These are phyloP conservation scores for Avena sativa DNA, from an alignment of 176 grass and related monocot species.

Conservation along the genomic window DNA sequence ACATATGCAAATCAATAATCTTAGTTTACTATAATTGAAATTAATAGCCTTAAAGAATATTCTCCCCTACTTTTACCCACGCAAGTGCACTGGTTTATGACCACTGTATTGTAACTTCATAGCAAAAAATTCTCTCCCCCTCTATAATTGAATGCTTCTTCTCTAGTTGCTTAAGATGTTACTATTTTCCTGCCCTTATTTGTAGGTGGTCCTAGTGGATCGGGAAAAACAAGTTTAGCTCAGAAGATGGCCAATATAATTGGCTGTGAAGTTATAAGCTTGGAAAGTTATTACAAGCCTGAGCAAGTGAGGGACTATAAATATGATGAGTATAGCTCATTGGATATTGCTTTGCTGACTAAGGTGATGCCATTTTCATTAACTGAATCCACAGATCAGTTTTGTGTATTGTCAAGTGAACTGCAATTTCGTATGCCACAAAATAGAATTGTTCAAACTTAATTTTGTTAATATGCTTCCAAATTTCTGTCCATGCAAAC, in stretches of 20 bases:
- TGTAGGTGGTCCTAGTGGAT: constrained; percentile 95
- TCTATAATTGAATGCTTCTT: neutral
- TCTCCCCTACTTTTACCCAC: neutral
- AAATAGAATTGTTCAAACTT: neutral
- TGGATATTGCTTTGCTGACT: constrained; percentile 89
- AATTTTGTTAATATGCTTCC: constrained; percentile 13
- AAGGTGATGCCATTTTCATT: constrained; percentile 58
- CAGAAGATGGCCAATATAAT: constrained; percentile 99
- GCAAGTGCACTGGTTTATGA: constrained; percentile 10
- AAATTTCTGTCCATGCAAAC: constrained; percentile 22
- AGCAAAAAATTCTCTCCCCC: neutral
- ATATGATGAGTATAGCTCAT: constrained; percentile 93
- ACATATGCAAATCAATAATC: constrained; percentile 24
- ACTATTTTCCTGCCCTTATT: constrained; percentile 32
- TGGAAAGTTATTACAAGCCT: constrained; percentile 99
- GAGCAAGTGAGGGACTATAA: constrained; percentile 98
- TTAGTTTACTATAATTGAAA: neutral
- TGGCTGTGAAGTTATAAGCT: constrained; percentile 98
- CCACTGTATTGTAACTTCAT: constrained; percentile 10
- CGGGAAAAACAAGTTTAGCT: constrained; percentile 95
- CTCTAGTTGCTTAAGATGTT: constrained; percentile 34
- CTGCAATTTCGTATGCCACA: constrained; percentile 7
- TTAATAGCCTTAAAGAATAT: neutral
- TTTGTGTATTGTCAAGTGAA: neutral
- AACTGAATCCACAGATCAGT: constrained; percentile 10